These are phyloP conservation scores for Penicillium sp. DNA, from an alignment of 2,329 filamentous ascomycete genomes.

Conservation along the genomic window DNA sequence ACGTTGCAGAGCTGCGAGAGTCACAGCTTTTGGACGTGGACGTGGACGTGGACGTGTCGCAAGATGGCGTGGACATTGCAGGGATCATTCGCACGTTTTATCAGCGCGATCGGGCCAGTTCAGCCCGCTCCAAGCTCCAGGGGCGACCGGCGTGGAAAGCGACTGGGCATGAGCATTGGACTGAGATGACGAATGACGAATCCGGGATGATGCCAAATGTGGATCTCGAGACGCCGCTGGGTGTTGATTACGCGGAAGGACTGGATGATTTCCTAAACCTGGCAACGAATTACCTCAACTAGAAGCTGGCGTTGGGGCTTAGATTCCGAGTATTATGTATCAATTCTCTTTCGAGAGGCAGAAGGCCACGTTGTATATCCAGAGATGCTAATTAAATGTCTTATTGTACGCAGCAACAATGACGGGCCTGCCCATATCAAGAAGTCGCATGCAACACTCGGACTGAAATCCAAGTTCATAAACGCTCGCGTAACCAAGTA, in stretches of 20 bases:
- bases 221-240: constrained; percentile 8
- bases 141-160: background rate
- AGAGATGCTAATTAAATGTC: constrained; percentile 8
- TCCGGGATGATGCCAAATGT: background rate
- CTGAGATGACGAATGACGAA: constrained; percentile 1
- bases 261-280: constrained; percentile 21
- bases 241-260: constrained; percentile 13
- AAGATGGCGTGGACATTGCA: constrained; percentile 11
- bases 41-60: background rate
- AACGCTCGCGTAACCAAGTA: background rate
- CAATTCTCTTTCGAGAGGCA: background rate
- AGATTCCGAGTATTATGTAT: background rate
- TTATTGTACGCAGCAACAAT: constrained; percentile 1
- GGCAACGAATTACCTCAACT: constrained; percentile 13
- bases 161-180: constrained; percentile 1
- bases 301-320: background rate
- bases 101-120: constrained; percentile 5
- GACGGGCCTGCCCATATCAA: constrained; percentile 2
- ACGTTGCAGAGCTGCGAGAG: background rate
- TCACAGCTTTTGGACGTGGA: background rate
- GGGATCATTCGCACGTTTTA: constrained; percentile 20
- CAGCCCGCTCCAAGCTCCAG: background rate
- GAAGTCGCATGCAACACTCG: background rate
- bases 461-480: background rate
- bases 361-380: background rate